Evolutionary conservation across 2,329 filamentous ascomycete genomes (phyloP).

Genomic region (Emmonsiellopsis sp.): DNA sequence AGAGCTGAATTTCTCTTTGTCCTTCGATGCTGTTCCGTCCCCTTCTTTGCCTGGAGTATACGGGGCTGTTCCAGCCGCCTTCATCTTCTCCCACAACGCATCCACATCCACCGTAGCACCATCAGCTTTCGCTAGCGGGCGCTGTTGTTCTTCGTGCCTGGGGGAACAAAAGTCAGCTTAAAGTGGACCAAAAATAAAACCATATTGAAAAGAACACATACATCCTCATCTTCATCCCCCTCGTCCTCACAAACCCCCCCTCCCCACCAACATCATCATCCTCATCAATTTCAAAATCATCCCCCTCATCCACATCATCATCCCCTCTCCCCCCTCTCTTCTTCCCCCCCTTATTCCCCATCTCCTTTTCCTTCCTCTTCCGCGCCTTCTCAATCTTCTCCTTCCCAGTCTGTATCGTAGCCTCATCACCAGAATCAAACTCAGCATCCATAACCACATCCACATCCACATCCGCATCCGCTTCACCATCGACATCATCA

Average conservation of each 20-base stretch:
- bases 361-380: conserved; percentile 34
- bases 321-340: conserved; percentile 26
- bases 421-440: conserved; percentile 49
- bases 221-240: conserved; percentile 44
- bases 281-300: conserved; percentile 15
- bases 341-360: conserved; percentile 31
- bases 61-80: conserved; percentile 21
- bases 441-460: conserved; percentile 23
- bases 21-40: conserved; percentile 6
- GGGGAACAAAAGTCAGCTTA: conserved; percentile 2
- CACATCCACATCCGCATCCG: conserved; percentile 6
- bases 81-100: conserved; percentile 46
- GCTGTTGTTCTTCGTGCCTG: conserved; percentile 38
- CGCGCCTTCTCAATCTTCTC: conserved; percentile 32
- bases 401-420: conserved; percentile 43
- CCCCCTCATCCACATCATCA: conserved; percentile 24
- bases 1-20: conserved; percentile 9
- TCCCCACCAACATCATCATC: conserved; percentile 38
- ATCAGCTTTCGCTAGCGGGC: conserved; percentile 38
- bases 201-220: no score
- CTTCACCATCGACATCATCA: conserved; percentile 15
- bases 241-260: conserved; percentile 45
- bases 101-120: conserved; percentile 47
- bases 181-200: no score
- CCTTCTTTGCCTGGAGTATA: background rate